These are phyloP conservation scores for Ceratocystiopsis sp. DNA, from an alignment of 2,329 filamentous ascomycete species.

Conservation along the genomic window DNA sequence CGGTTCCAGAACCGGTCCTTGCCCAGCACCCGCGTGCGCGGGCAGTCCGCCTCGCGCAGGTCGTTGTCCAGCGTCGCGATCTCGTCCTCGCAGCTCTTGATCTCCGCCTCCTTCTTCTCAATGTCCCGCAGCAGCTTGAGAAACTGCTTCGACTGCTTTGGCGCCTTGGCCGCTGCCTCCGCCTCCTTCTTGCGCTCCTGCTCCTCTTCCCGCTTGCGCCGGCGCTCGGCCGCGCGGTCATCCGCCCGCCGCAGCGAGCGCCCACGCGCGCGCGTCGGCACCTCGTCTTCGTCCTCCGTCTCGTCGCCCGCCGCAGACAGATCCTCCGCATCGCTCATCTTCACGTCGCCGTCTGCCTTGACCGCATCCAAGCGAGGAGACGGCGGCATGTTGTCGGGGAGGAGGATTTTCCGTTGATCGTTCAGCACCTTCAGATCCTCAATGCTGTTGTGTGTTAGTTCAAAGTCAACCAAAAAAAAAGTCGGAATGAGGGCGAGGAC, in stretches of 20 bases:
- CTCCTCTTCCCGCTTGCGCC: slow-evolving; percentile 57
- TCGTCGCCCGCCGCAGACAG: slow-evolving; percentile 40
- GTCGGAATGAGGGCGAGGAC: slow-evolving; percentile 14
- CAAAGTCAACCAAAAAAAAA: background rate
- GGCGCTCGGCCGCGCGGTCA: slow-evolving; percentile 57
- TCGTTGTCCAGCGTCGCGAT: slow-evolving; percentile 81
- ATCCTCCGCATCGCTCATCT: slow-evolving; percentile 48
- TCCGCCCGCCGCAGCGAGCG: slow-evolving; percentile 43
- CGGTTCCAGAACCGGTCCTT: slow-evolving; percentile 96
- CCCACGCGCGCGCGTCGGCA: slow-evolving; percentile 30
- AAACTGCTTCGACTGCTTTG: slow-evolving; percentile 75
- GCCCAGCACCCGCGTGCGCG: slow-evolving; percentile 73
- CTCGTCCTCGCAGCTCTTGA: slow-evolving; percentile 69
- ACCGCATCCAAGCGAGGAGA: slow-evolving; percentile 36
- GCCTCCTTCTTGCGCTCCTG: slow-evolving; percentile 50
- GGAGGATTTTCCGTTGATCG: slow-evolving; percentile 53
- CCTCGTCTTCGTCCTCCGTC: slow-evolving; percentile 47
- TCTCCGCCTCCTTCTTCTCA: slow-evolving; percentile 64
- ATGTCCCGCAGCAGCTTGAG: slow-evolving; percentile 78
- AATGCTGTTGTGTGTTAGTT: slow-evolving; percentile 29
- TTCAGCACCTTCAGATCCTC: slow-evolving; percentile 56
- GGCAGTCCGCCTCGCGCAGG: slow-evolving; percentile 82
- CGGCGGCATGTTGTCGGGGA: slow-evolving; percentile 55
- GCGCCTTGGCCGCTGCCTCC: slow-evolving; percentile 45
- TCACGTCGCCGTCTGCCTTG: slow-evolving; percentile 38